Evolutionary conservation across 2,329 filamentous ascomycete genomes (phyloP).

Genomic region (Microdochium bolleyi): DNA sequence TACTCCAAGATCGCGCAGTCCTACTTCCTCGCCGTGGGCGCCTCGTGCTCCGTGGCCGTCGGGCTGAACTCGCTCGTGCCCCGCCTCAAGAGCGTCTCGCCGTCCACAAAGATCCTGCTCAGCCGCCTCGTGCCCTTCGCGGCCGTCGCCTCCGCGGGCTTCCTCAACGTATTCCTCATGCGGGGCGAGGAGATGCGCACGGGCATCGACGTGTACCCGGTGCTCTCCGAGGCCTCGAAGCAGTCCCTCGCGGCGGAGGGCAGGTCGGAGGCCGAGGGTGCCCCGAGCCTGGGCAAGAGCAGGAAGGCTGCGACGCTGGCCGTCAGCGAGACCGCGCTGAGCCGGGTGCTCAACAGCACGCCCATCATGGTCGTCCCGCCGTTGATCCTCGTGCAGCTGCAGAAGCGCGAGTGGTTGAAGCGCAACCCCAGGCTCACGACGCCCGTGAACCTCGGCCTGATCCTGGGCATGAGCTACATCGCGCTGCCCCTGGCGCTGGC

Average conservation of each 20-base stretch:
- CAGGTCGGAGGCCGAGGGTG: slow-evolving; percentile 54
- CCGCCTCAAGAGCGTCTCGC: slow-evolving; percentile 67
- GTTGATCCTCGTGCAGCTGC: slow-evolving; percentile 74
- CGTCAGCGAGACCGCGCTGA: slow-evolving; percentile 87
- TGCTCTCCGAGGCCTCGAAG: slow-evolving; percentile 64
- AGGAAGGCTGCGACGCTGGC: slow-evolving; percentile 82
- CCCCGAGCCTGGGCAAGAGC: slow-evolving; percentile 69
- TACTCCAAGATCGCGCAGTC: slow-evolving; percentile 76
- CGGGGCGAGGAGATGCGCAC: slow-evolving; percentile 88
- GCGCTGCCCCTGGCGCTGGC: slow-evolving; percentile 84
- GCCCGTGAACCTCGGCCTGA: slow-evolving; percentile 80
- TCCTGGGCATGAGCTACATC: slow-evolving; percentile 78
- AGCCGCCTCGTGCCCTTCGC: slow-evolving; percentile 91
- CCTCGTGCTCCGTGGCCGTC: slow-evolving; percentile 87
- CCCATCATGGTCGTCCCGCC: slow-evolving; percentile 97
- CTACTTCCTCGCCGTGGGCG: slow-evolving; percentile 84
- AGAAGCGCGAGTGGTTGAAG: slow-evolving; percentile 77
- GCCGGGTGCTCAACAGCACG: slow-evolving; percentile 84
- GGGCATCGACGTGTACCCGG: slow-evolving; percentile 88
- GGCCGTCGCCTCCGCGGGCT: slow-evolving; percentile 84
- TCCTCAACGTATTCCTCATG: slow-evolving; percentile 96
- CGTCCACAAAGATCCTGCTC: slow-evolving; percentile 68
- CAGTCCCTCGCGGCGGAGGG: slow-evolving; percentile 45
- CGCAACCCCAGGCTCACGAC: slow-evolving; percentile 67
- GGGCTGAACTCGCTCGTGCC: slow-evolving; percentile 88